Percentiles rank a stretch among this genome's conserved stretches.
phyloP scores from a whole-genome alignment of 768 basidiomycete species.

The Leccinum longicurvipes region DNA sequence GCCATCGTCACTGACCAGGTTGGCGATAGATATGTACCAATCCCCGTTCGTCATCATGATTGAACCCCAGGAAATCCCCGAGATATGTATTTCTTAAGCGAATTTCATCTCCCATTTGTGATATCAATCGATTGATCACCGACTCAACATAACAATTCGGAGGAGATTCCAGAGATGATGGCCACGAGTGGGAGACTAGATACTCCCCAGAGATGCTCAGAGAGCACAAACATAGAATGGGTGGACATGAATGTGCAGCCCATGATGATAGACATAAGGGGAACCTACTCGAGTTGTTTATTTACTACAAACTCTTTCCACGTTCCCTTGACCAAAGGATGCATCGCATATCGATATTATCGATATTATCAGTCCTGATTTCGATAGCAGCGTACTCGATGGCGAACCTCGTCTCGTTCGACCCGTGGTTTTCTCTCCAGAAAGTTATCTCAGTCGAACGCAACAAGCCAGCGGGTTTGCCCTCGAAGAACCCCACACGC shows the following conservation, averaged over 20 bases:
- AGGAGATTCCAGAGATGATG: too few relatives aligned
- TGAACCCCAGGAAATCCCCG: too few relatives aligned
- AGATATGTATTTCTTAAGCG: too few relatives aligned
- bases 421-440: constrained; percentile 2
- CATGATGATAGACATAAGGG: too few relatives aligned
- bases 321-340: background rate
- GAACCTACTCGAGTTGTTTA: background rate
- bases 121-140: too few relatives aligned
- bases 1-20: background rate
- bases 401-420: background rate
- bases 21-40: background rate
- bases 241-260: too few relatives aligned
- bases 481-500: constrained; percentile 59
- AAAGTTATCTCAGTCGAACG: constrained; percentile 1
- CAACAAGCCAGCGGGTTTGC: constrained; percentile 34
- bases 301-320: background rate
- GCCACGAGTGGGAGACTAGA: too few relatives aligned
- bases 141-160: too few relatives aligned
- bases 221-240: too few relatives aligned
- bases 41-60: background rate
- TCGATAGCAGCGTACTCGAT: constrained; percentile 4
- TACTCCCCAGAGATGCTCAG: too few relatives aligned
- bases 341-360: background rate
- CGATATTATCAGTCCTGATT: background rate
- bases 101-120: too few relatives aligned